Evolutionary conservation across 2,329 filamentous ascomycete species (phyloP).

Genomic region (Alternaria arborescens): DNA sequence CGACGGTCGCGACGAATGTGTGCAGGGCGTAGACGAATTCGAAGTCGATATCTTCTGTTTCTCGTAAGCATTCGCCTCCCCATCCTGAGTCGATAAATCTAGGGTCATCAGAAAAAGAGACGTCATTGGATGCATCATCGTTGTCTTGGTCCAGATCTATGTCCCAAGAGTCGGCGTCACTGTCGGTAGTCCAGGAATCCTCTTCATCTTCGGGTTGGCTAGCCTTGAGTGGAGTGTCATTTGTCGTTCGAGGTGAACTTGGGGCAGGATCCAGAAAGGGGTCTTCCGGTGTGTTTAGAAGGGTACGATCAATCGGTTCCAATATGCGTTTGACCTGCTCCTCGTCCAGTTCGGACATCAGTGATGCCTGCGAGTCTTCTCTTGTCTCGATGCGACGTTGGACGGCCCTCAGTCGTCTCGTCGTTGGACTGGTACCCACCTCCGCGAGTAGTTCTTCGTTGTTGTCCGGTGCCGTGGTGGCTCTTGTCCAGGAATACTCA

Average conservation of each 20-base stretch:
- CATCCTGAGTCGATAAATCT: conserved; percentile 76
- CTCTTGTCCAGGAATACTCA: conserved; percentile 56
- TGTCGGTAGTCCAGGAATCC: conserved; percentile 49
- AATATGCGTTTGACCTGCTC: conserved; percentile 52
- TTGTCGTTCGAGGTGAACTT: conserved; percentile 13
- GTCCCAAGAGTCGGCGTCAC: conserved; percentile 49
- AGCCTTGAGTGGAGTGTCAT: conserved; percentile 16
- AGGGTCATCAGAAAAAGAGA: conserved; percentile 65
- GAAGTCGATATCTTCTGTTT: conserved; percentile 98
- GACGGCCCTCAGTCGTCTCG: conserved; percentile 25
- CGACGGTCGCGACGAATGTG: conserved; percentile 96
- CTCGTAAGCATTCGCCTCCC: conserved; percentile 85
- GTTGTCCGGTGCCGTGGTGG: conserved; percentile 18
- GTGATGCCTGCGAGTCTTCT: conserved; percentile 43
- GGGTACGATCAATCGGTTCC: conserved; percentile 54
- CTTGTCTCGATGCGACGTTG: conserved; percentile 36
- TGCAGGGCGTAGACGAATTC: conserved; percentile 98
- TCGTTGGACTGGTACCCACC: conserved; percentile 31
- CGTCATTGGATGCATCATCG: conserved; percentile 69
- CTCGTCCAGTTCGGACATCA: conserved; percentile 45
- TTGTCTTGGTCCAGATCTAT: conserved; percentile 44
- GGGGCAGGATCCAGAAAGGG: conserved; percentile 18
- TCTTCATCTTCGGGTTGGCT: conserved; percentile 25
- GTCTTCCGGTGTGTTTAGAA: conserved; percentile 27
- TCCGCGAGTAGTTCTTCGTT: conserved; percentile 5